Base-by-base conservation (phyloP, 768 basidiomycete genomes). In the Termitomyces sp. region DNA sequence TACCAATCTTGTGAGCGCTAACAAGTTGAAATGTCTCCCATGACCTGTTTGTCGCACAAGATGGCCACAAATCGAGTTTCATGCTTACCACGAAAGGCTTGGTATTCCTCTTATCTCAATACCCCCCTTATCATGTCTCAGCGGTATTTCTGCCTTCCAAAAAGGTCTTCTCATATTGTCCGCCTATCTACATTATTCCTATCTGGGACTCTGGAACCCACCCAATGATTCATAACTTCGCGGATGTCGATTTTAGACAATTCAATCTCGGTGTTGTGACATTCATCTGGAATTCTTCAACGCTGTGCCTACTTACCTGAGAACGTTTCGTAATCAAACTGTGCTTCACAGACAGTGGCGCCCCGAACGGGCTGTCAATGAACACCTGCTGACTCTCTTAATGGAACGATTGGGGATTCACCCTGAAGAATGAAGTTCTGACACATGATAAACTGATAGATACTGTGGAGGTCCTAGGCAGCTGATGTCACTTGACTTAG, bases 401-500 rank as follows among this genome's bases (percentile, higher is more conserved):
- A 39, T n/a, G 22, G 37, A 34, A 51, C 20, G 20, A 49, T 36
- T 6, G 20, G 30, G 4, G 4, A 15, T 33, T 60, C 54, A 47
- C 16, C 30, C 6, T 48, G 8, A 16, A 39, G 27, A 44, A 48
- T 44, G 42, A 54, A 22, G 15, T 52, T 56, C 27, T 37, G 16
- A 30, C 36, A 50, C 9, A n/a, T 13, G 47, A 48, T 33, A 54
- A 42, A 58, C 16, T 54, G 20, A 55, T 46, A 55, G 13, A 42
- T n/a, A 39, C 12, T 36, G 31, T 33, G 31, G 37, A 54, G n/a
- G 4, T 20, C 27, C 27, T 41, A 54, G 39, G 52, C 27, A 53
- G 27, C 4, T 27, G 52, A 53, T 41, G 33, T 58, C 53, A 55
- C 34, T 58, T 54, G 54, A 58, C 48, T 50, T 24, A 31, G 18